Conservation (phyloP, 2,329 filamentous ascomycete genomes). For the Nemania sp. region DNA sequence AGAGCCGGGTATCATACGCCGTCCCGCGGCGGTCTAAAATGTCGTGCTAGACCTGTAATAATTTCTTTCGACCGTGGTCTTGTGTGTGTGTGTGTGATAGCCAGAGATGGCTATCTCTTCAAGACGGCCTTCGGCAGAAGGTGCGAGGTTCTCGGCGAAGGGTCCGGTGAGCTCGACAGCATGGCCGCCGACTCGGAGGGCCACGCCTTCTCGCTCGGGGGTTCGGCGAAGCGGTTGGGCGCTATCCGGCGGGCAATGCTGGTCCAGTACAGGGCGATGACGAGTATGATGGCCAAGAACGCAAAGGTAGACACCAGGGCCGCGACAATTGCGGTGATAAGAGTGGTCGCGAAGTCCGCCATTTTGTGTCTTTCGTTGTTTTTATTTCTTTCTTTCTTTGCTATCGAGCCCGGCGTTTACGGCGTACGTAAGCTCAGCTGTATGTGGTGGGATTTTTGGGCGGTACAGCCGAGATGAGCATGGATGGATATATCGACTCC, state of each 20-base stretch:
- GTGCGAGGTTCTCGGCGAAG: slow-evolving; percentile 13
- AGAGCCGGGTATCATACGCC: neutral
- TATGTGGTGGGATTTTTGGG: neutral
- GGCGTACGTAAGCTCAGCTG: neutral
- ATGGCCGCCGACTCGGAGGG: slow-evolving; percentile 14
- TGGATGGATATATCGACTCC: neutral
- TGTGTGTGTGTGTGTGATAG: neutral
- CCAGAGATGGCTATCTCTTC: neutral
- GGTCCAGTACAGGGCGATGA: slow-evolving; percentile 27
- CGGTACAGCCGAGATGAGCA: too few relatives aligned
- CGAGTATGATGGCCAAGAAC: slow-evolving; percentile 23
- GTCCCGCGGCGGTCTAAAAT: neutral
- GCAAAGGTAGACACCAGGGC: slow-evolving; percentile 22
- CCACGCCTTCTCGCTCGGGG: slow-evolving; percentile 28
- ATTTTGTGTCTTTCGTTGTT: slow-evolving; percentile 12
- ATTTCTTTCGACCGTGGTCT: neutral
- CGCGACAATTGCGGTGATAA: slow-evolving; percentile 26
- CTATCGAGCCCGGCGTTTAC: slow-evolving; percentile 3
- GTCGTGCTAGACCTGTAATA: neutral
- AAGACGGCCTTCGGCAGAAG: slow-evolving; percentile 19
- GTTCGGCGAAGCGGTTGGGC: slow-evolving; percentile 27
- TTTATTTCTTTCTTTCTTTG: neutral
- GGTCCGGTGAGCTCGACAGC: neutral
- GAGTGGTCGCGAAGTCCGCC: slow-evolving; percentile 18
- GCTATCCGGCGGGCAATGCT: slow-evolving; percentile 24